Evolutionary conservation across 1,284 basidiomycete species (phyloP), one percentile per base, ranked within the genome.

Genomic region (Singerocomus inundabilis): DNA sequence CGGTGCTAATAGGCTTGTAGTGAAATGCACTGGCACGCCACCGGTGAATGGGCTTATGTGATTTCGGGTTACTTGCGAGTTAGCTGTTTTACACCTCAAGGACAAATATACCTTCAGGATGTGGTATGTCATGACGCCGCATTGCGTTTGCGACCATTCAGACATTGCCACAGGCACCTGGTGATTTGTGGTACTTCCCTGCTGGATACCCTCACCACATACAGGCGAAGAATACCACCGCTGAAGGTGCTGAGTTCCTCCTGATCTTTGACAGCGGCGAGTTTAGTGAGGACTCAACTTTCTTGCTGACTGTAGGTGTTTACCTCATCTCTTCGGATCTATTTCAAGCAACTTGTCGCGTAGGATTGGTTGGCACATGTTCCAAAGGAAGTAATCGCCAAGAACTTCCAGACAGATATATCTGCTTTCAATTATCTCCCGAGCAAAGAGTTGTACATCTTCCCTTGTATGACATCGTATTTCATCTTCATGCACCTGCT

Each of bases 101-200:
- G 79, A 8, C 59, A 72, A 29, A 68, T 73, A 30, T 77, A 74
- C 42, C 59, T 80, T n/a, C 75, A 70, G 33, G 73, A 78, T 51
- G 71, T 76, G 34, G 79, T 79, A 59, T 56, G 75, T 61, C 30
- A 26, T 25, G 10, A 15, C 47, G 5, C 24, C 5, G 4, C 25
- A 7, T 26, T 35, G 2, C 4, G 15, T 34, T 46, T 18, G 31
- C 7, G 18, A n/a, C 13, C 7, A 31, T 11, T 13, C 21, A 36
- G 67, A 65, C 58, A 5, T 55, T 59, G 1, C 4, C 28, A 10
- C 12, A 63, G 62, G 58, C 4, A 0, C 60, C 59, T 39, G 79
- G 77, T 12, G 80, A 81, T 56, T 46, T 82, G 4, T 82, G 81
- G 82, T 82, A 77, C 59, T 82, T 84, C 64, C 79, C 81, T 7